Evolutionary conservation across 2,329 filamentous ascomycete species (phyloP), one percentile per base, ranked within the genome.

Genomic region (Fusarium subtropicale): DNA sequence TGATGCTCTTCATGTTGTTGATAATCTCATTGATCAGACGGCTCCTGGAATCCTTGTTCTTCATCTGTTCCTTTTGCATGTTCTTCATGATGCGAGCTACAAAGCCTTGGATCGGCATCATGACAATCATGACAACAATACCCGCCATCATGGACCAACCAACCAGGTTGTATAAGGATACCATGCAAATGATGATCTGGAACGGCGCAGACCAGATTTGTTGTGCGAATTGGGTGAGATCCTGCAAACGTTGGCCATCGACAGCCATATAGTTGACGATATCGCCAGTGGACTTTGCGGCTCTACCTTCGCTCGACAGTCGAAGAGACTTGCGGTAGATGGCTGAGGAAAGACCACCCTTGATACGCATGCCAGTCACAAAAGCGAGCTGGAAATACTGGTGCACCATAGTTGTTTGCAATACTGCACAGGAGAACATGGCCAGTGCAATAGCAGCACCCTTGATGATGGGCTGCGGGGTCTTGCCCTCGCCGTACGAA

Each of bases 181-280:
- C 79, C 94, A 99, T 97, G 83, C 97, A 99, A 39, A 99, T 88
- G 33, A 89, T 86, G 75, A 99, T 99, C 79, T 99, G 97, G 80
- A 98, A 97, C 4, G 96, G 96, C 4, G 97, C 95, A 44, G 94
- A 97, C 94, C 96, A 97, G 13, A 97, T 83, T 79, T 98, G 95
- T 77, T 97, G 94, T 20, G 93, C 94, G 77, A 96, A 99, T 76
- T 99, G 97, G 3, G 95, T 93, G 60, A 99, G 84, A 80, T 99
- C 96, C 75, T 97, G 92, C 20, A 99, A 86, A 70, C 97, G 91
- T 80, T 99, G 96, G 16, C 95, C 95, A 78, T 99, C 96, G 12
- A 99, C 95, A 46, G 97, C 96, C 95, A 99, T 99, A 81, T 97
- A 96, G 78, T 99, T 99, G 78, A 99, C 96, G 76, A 99, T 98